Evolutionary conservation across 768 basidiomycete species (phyloP), one percentile per base, ranked within the genome.

Genomic region (Suillus cothurnatus): DNA sequence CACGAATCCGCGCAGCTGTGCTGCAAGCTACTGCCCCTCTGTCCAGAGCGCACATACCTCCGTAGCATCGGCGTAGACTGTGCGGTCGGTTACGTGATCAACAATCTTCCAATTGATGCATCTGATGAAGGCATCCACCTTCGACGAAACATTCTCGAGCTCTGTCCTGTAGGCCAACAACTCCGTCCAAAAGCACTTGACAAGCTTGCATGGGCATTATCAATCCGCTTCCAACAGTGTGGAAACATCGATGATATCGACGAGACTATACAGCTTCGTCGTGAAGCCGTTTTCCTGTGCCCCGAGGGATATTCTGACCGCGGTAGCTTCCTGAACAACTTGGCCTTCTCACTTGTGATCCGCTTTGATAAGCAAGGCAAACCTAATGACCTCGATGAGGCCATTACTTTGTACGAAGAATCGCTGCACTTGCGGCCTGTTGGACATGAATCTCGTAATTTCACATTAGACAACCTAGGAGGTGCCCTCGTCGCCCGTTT

Each of bases 401-500:
- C 61, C 12, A 50, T 62, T 28, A 9, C 43, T 21, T 15, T 62
- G 61, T 19, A 50, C 6, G 31, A 32, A n/a, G 26, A n/a, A 26
- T 47, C 31, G 17, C 14, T 62, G 47, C 47, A 7, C 1, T 6
- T 62, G 32, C 32, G 15, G 3, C 21, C 61, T 21, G 17, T 34
- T 23, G 26, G 28, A 11, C 47, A 52, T 6, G 4, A 45, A 45
- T 23, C 1, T 49, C 47, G 47, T 17, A 11, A 12, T n/a, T 17
- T 2, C 9, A 61, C 71, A 38, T 64, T 76, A 3, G 65, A 66
- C 12, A 71, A 66, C 47, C 67, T 69, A 52, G 66, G 64, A 8
- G 19, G 21, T 26, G 65, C 71, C 39, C 71, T 72, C 53, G 55
- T 23, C n/a, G 38, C 62, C 39, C 76, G 73, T 23, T 69, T 68